Base-by-base conservation (phyloP, 2,329 filamentous ascomycete species). In the Aspergillaceae sp. region DNA sequence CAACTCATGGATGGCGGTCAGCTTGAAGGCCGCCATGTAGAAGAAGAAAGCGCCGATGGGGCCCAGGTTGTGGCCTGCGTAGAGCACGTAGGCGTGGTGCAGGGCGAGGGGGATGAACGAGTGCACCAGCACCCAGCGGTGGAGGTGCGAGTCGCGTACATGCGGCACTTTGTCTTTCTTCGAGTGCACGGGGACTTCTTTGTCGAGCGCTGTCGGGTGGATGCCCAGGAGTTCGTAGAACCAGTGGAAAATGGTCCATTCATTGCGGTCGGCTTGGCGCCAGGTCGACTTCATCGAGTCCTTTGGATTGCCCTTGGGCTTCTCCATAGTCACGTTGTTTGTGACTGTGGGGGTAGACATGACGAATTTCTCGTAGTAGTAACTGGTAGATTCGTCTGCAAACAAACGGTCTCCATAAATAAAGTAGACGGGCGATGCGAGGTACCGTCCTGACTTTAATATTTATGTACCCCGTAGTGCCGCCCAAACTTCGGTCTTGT, bases 211-310 rank as follows among this genome's bases (percentile, higher is more conserved):
- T 33, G 53, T 50, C 5, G 54, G 55, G 36, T 58, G 55, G 26
- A 58, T 51, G 30, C 47, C 50, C 8, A 58, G 50, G 8, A 58
- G n/a, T 45, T 59, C 56, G 29, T 51, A 56, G 45, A 59, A 51
- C 56, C 56, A 58, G 50, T 59, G 56, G 47, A 47, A 50, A 11
- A 51, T 43, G 3, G 49, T 56, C 56, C 56, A 59, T 28, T 58
- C 52, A 28, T 53, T 51, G 41, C 51, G 52, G 36, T 49, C 51
- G 41, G 51, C 51, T 5, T 9, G 48, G 32, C 56, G 55, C 56
- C 56, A 59, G 45, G 54, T 59, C 36, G 56, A 59, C 49, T 57
- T 57, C 55, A 59, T 59, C 4, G 56, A 59, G 51, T 59, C 55
- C 43, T 56, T 53, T 9, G 53, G 51, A 30, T 59, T 59, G 37